Percentiles rank a stretch among this genome's conserved stretches.
phyloP scores from a whole-genome alignment of 768 basidiomycete genomes.

The Chalciporus piperatus region DNA sequence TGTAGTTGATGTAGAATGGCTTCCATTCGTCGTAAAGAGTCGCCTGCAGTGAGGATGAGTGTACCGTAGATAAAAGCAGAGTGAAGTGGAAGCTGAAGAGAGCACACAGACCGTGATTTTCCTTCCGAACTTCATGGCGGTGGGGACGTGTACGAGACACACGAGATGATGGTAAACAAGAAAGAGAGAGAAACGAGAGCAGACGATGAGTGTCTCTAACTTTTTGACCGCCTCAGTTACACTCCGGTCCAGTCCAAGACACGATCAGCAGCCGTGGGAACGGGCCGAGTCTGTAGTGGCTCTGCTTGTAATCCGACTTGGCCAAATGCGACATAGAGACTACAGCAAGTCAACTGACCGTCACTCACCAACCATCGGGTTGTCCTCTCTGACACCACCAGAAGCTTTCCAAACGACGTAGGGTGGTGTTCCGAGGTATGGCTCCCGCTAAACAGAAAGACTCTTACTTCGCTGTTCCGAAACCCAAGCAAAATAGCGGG shows the following conservation, averaged over 20 bases:
- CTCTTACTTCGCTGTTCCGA: conserved; percentile 8
- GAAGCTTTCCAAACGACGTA: not conserved
- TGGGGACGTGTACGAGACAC: not conserved
- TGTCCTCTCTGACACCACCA: not conserved
- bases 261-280: no score
- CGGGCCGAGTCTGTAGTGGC: no score
- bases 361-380: no score
- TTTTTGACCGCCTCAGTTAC: no score
- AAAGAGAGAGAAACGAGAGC: no score
- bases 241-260: no score
- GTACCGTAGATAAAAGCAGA: not conserved
- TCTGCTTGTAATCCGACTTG: no score
- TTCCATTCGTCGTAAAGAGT: conserved; percentile 90
- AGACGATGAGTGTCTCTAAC: not conserved
- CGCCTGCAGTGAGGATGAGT: conserved; percentile 41
- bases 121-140: conserved; percentile 73
- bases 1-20: conserved; percentile 88
- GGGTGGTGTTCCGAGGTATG: conserved; percentile 8
- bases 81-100: not conserved
- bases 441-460: conserved; percentile 9
- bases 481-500: conserved; percentile 13
- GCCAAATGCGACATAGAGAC: no score
- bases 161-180: not conserved
- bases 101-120: conserved; percentile 60
- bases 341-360: no score